Evolutionary conservation across 352 stramenopile genomes (phyloP).

Genomic region (Pythium periplocum): DNA sequence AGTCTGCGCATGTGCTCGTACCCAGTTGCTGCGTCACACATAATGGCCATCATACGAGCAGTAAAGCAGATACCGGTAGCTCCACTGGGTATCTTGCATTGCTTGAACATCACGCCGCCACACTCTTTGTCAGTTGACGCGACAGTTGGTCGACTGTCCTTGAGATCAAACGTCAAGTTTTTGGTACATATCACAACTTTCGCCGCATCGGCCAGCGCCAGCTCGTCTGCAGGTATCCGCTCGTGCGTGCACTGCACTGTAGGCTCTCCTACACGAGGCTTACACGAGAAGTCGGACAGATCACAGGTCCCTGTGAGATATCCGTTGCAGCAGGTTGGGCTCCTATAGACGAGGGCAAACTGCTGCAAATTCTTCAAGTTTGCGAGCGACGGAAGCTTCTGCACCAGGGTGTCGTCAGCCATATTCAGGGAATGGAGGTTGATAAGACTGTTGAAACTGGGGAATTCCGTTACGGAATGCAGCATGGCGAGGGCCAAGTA

Average conservation of each 20-base stretch:
- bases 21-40: slow-evolving; percentile 6
- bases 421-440: slow-evolving; percentile 11
- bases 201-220: background rate
- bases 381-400: background rate
- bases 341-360: slow-evolving; percentile 8
- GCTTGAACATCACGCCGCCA: slow-evolving; percentile 16
- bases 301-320: slow-evolving; percentile 5
- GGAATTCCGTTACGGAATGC: slow-evolving; percentile 7
- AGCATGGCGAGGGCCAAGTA: slow-evolving; percentile 13
- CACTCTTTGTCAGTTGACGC: slow-evolving; percentile 7
- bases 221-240: background rate
- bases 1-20: slow-evolving; percentile 12
- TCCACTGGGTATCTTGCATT: slow-evolving; percentile 9
- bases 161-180: slow-evolving; percentile 8
- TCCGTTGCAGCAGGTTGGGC: slow-evolving; percentile 20
- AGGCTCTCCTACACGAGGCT: slow-evolving; percentile 1
- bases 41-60: slow-evolving; percentile 10
- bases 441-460: slow-evolving; percentile 3
- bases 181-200: background rate
- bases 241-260: slow-evolving; percentile 3
- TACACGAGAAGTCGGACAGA: slow-evolving; percentile 7
- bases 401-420: slow-evolving; percentile 1
- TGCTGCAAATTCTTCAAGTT: slow-evolving; percentile 1
- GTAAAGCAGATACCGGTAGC: slow-evolving; percentile 17
- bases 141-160: slow-evolving; percentile 1